Base-by-base conservation (phyloP, 208 protist species). In the Phytomonas francai region DNA sequence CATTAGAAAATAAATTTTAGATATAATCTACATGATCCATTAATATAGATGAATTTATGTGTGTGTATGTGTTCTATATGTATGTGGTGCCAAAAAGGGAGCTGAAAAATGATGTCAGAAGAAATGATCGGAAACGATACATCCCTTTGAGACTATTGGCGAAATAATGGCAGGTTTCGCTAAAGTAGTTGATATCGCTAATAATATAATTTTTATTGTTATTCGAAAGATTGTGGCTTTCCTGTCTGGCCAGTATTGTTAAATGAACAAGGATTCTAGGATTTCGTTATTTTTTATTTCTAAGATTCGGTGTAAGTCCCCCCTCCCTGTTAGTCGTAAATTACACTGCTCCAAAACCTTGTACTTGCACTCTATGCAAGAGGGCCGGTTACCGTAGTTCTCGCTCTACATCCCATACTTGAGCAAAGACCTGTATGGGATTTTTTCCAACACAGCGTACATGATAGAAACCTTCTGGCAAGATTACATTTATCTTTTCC, bases 371-470 rank as follows among this genome's bases (percentile, higher is more conserved):
- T 45, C 19, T 19, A 45, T 59, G 4, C 56, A 16, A 6, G 31
- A 58, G 7, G 31, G 25, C 34, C 22, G 33, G 32, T 70, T 81
- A 92, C 39, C 70, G 67, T 25, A 94, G 66, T 65, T 90, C 79
- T 19, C 78, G 77, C 65, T 90, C 84, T 8, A 94, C 57, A 61
- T 94, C 89, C 84, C 84, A 92, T n/a, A 78, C 82, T 73, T 92
- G 86, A 2, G 84, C 83, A 72, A 92, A 95, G 28, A 92, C 72
- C 45, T 86, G 84, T 28, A 95, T 61, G 2, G 81, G 65, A 27
- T 69, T 67, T 9, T 58, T 58, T 9, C 87, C 86, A 19, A 81
- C 34, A 34, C 70, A 87, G 5, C 87, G 84, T 42, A 95, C 42
- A 31, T 78, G 74, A 69, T 94, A 94, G 62, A 63, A 78, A 19